Evolutionary conservation across 2,329 filamentous ascomycete genomes (phyloP), one percentile per base, ranked within the genome.

Genomic region (Aspergillus thermomutatus): DNA sequence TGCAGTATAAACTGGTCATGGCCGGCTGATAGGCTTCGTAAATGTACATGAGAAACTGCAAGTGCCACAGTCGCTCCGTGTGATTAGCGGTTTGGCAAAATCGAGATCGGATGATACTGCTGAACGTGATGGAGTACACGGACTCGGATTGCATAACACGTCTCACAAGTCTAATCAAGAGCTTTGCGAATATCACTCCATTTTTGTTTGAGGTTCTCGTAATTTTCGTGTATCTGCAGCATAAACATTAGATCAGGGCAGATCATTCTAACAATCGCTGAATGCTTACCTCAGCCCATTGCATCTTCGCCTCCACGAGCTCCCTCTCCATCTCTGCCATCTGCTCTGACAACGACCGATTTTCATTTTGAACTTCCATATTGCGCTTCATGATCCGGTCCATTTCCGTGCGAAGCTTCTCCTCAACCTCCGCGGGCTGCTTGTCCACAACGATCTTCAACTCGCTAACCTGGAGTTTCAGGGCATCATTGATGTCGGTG

Each of bases 311-410:
- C 71, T 88, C 86, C 61, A 99, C 93, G 63, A 99, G 79, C 72
- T 92, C 87, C 75, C 92, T 90, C 79, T 97, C 94, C 80, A 97
- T 90, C 65, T 97, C 92, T 4, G 85, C 83, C 83, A 96, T 84
- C 68, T 94, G 90, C 70, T 96, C 93, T 75, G 97, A 92, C 64
- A 99, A 78, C 56, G 82, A 85, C 58, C 89, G 83, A 69, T 97
- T 99, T 77, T 96, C 91, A 66, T 96, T 92, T 69, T 97, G 92
- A 7, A 97, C 92, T 68, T 95, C 91, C 60, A 89, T 84, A 71
- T 97, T 97, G 59, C 92, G 86, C 73, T 91, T 87, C 88, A 97
- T 94, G 67, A 97, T 86, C 53, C 89, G 85, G 54, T 97, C 92
- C 77, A 96, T 92, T 75, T 97, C 93, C 10, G 84, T 83, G 71